Evolutionary conservation across 2,329 filamentous ascomycete species (phyloP), one percentile per base, ranked within the genome.

Genomic region (Dothideomycetes sp.): DNA sequence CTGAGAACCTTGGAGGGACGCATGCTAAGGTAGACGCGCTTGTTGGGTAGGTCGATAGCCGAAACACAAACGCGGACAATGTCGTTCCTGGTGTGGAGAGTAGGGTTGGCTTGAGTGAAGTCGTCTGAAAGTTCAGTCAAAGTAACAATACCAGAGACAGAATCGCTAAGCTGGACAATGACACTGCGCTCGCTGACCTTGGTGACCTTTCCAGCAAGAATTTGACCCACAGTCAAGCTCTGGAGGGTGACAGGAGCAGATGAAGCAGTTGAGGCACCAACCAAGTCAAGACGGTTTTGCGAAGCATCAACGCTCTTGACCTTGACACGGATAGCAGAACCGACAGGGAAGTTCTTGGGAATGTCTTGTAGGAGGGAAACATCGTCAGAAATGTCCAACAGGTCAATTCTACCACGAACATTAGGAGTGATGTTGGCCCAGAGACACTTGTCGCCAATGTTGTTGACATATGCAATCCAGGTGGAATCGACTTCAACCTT

Each of bases 381-480:
- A 58, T 96, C 87, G 53, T 94, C 84, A 0, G 86, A 87, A 7
- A 91, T 76, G 55, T 96, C 88, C 59, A 91, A 78, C 47, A 82
- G 74, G 40, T 78, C 78, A 42, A 98, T 76, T 36, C 87, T 78
- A 42, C 91, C 91, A 45, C 88, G 80, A 12, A 98, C 79, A 38
- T 82, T 85, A 5, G 91, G 87, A 2, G 88, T 86, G 16, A 98
- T 64, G 55, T 87, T 95, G 32, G 93, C 82, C 89, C 91, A 96
- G 16, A 94, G 70, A 55, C 76, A 84, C 49, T 84, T 79, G 19
- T 84, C 73, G 16, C 75, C 75, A 46, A 89, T 71, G 56, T 95
- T 96, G 69, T 96, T 98, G 57, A 98, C 77, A 55, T 89, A 96
- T 1, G 82, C 88, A 36, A 93, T 62, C 61, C 84, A 78, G 2